Base-by-base conservation (phyloP, 805 yeast genomes). In the Saturnispora ahearnii region DNA sequence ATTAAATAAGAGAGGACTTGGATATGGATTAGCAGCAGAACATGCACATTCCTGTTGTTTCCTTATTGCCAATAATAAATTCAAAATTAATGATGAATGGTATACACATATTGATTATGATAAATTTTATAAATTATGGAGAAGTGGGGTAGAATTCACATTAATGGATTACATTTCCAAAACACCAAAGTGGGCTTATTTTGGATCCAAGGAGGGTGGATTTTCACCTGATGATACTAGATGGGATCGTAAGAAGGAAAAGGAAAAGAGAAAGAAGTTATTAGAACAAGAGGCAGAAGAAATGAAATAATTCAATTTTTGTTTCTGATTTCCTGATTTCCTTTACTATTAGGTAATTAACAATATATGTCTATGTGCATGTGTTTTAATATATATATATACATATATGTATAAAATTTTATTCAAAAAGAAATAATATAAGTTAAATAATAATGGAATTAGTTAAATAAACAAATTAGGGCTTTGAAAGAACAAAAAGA, bases 41-140 rank as follows among this genome's bases (percentile, higher is more conserved):
- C 97, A 89, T 64, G 95, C 96, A 0, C 97, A 89, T 63, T 84
- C 95, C 2, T 90, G 96, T 68, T 90, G 96, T 70, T 84, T 90
- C 18, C 71, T 89, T 56, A 78, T 90, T 58, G 96, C 95, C 0
- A 84, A 83, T 55, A 72, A 71, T 37, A 79, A 81, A 59, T 89
- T 88, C 72, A 72, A 78, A 54, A 80, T 81, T 51, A 66, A 84
- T 61, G 82, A 76, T 32, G 78, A 74, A 56, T 89, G 97, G 97
- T 76, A 79, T 64, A 89, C 97, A 1, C 96, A 89, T 63, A 89
- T 89, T 49, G 84, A 89, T 65, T 90, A 89, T 62, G 76, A 78
- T 4, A 79, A 70, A 53, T 89, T 84, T 63, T 90, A 89, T 60
- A 76, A 81, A 59, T 68, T 89, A 49, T 72, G 87, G 49, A 62